These are phyloP conservation scores for Sorghum bicolor DNA, from an alignment of 176 grass and related monocot species.

Conservation along the genomic window Sorghum_bicolor_NCBIv3 NC_012875.2:45999001-45999500, in stretches of 20 bases:
- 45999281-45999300: not conserved
- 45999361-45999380: constrained; percentile 25
- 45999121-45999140: not conserved
- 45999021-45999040: not conserved
- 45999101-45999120: not conserved
- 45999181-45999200: too few species aligned
- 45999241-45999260: not conserved
- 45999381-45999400: not conserved
- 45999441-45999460: constrained; percentile 17
- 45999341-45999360: constrained; percentile 8
- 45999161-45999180: not conserved
- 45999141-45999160: not conserved
- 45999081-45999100: not conserved
- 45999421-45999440: not conserved
- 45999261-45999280: not conserved
- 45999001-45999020: not conserved
- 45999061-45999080: not conserved
- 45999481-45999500: constrained; percentile 45
- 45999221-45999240: not conserved
- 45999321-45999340: not conserved
- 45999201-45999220: not conserved
- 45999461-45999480: constrained; percentile 28
- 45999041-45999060: not conserved
- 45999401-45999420: not conserved
- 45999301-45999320: constrained; percentile 11